Evolutionary conservation across 2,329 filamentous ascomycete genomes (phyloP), one percentile per base, ranked within the genome.

Genomic region (Acephala macrosclerotiorum): DNA sequence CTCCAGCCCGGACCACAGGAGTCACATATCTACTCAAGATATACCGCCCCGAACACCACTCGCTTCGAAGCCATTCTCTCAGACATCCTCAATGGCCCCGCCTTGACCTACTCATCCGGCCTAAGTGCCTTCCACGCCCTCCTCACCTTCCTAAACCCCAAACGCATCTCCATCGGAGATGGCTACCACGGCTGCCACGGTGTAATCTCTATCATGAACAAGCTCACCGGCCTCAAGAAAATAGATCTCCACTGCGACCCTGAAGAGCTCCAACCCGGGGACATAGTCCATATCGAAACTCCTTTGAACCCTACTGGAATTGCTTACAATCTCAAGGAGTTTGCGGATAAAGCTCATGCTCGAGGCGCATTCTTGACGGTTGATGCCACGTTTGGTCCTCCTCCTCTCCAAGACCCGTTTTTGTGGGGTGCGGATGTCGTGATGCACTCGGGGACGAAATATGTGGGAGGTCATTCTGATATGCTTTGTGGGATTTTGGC

Each of bases 111-210:
- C 81, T 82, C 87, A 42, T 96, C 92, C 3, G 96, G 96, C 3
- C 87, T 98, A 25, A 87, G 93, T 12, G 93, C 95, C 60, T 94
- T 97, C 80, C 92, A 98, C 78, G 94, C 93, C 36, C 82, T 96
- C 65, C 85, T 98, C 1, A 89, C 94, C n/a, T 88, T 89, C 75
- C 81, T 97, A 9, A 94, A 96, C 77, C 96, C 96, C 0, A 88
- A 88, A 72, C 89, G 90, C 65, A 88, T 98, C 63, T 91, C 93
- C 71, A 93, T 98, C 70, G 89, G 89, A 42, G 89, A 85, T 18
- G 94, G 94, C 49, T 99, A 98, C 80, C 96, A 98, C 80, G 96
- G 96, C 73, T 97, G 93, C 79, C 93, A 97, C 78, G 93, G 92
- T 67, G 92, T 97, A 35, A 86, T 97, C 72, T 79, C 79, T 36